Evolutionary conservation across 2,329 filamentous ascomycete species (phyloP).

Genomic region (Metarhizium robertsii): DNA sequence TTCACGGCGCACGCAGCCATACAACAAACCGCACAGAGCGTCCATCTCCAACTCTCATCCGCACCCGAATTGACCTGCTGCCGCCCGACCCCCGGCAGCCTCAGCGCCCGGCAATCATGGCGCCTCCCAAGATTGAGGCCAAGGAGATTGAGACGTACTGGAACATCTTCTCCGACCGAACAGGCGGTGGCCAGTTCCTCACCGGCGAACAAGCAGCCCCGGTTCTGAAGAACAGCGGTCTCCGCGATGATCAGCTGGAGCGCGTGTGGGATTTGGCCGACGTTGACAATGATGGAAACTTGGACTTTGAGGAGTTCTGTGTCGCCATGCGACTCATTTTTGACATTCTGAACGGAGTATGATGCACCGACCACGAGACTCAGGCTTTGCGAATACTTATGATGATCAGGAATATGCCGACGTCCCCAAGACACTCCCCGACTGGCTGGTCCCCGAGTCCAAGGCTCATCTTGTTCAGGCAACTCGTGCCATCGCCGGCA

Average conservation of each 20-base stretch:
- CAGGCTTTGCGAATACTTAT: slow-evolving; percentile 7
- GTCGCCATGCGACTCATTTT: slow-evolving; percentile 98
- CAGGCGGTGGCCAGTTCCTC: slow-evolving; percentile 49
- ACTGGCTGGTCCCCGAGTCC: slow-evolving; percentile 95
- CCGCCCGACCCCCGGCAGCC: neutral
- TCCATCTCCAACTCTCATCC: neutral
- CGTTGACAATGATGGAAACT: slow-evolving; percentile 91
- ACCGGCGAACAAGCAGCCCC: slow-evolving; percentile 54
- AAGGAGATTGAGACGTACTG: slow-evolving; percentile 57
- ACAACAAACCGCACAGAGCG: neutral
- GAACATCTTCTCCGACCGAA: slow-evolving; percentile 53
- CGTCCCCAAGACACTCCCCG: slow-evolving; percentile 76
- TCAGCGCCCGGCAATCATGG: slow-evolving; percentile 29
- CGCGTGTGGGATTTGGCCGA: slow-evolving; percentile 95
- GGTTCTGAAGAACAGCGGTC: slow-evolving; percentile 53
- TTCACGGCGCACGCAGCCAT: neutral
- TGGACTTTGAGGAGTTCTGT: slow-evolving; percentile 99
- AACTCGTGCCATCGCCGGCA: slow-evolving; percentile 66
- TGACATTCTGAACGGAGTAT: slow-evolving; percentile 87
- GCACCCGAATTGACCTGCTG: neutral
- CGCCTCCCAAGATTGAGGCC: slow-evolving; percentile 49
- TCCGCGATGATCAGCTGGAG: slow-evolving; percentile 74
- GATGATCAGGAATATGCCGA: slow-evolving; percentile 68
- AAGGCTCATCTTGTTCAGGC: slow-evolving; percentile 88
- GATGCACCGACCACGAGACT: neutral